Conservation (phyloP, 2,329 filamentous ascomycete genomes). For the Tolypocladium tropicale region DNA sequence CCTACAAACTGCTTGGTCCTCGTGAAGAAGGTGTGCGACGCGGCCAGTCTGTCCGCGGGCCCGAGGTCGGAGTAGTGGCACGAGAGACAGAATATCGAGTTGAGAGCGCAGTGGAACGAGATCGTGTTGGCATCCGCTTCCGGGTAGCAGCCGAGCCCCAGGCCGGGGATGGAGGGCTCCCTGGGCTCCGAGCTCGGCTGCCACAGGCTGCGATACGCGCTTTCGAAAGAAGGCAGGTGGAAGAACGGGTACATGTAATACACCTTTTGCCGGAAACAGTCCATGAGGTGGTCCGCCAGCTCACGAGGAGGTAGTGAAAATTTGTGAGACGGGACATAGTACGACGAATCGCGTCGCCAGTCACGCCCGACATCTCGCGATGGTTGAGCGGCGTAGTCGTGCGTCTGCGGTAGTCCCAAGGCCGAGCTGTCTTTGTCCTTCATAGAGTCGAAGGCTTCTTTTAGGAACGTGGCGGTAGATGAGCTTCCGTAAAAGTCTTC, state of each 20-base stretch:
- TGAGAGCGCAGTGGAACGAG: constrained; percentile 25
- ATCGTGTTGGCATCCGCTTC: constrained; percentile 16
- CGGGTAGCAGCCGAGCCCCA: constrained; percentile 20
- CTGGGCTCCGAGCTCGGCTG: constrained; percentile 3
- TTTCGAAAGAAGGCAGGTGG: constrained; percentile 27
- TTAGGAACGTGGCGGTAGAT: constrained; percentile 24
- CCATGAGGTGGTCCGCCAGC: constrained; percentile 29
- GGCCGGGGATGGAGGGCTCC: constrained; percentile 2
- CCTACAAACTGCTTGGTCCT: background rate
- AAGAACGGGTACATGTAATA: constrained; percentile 34
- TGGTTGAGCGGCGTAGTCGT: background rate
- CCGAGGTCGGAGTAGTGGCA: background rate
- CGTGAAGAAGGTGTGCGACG: background rate
- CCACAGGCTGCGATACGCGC: constrained; percentile 28
- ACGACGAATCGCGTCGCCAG: constrained; percentile 4
- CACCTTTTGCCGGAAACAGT: constrained; percentile 26
- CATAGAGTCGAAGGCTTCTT: constrained; percentile 22
- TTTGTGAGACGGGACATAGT: constrained; percentile 11
- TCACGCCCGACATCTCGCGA: background rate
- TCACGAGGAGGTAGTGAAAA: constrained; percentile 26
- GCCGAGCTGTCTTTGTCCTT: constrained; percentile 1
- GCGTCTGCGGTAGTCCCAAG: background rate
- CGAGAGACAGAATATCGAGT: background rate
- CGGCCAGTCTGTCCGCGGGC: background rate
- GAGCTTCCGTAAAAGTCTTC: background rate